A percentile compares a stretch with the other conserved stretches of the same genome.
Conservation (phyloP, 2,329 filamentous ascomycete genomes). For the Sarocladium strictum region DNA sequence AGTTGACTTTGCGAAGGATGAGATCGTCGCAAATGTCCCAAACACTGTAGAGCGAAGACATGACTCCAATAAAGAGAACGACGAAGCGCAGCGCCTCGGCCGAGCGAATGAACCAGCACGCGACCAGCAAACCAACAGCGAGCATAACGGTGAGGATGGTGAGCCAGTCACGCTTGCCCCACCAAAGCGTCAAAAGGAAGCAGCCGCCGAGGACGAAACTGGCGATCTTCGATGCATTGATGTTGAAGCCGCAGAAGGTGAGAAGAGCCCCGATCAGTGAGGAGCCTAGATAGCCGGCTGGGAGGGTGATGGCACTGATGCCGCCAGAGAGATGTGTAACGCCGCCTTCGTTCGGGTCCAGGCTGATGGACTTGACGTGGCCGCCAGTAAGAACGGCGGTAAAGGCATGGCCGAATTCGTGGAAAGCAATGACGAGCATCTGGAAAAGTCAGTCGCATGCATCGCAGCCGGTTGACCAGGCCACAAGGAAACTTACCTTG, state of each 20-base stretch:
- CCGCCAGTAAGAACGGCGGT: constrained; percentile 68
- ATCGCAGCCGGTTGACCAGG: background rate
- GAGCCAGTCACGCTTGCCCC: constrained; percentile 73
- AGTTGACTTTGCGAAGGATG: constrained; percentile 74
- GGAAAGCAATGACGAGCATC: constrained; percentile 81
- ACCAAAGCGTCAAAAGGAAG: constrained; percentile 76
- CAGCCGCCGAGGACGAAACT: constrained; percentile 67
- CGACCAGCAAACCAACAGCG: constrained; percentile 65
- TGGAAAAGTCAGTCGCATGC: constrained; percentile 23
- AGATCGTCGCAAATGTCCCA: constrained; percentile 85
- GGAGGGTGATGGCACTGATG: constrained; percentile 62
- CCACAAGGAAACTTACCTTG: constrained; percentile 47
- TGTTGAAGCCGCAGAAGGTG: constrained; percentile 76
- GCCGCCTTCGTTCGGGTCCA: constrained; percentile 73
- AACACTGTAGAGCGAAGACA: constrained; percentile 73
- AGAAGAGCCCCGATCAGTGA: constrained; percentile 71
- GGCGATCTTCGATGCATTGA: constrained; percentile 74
- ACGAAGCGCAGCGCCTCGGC: constrained; percentile 69
- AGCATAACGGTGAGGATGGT: constrained; percentile 65
- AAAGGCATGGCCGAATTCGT: constrained; percentile 73
- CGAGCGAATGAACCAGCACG: constrained; percentile 74
- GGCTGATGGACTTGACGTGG: constrained; percentile 65
- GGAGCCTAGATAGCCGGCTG: constrained; percentile 72
- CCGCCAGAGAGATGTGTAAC: constrained; percentile 74
- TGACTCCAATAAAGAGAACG: constrained; percentile 75